Percentiles rank a stretch among this genome's conserved stretches.
Conservation (phyloP, 140 eudicot genomes). For the Oenanthe javanica region DNA sequence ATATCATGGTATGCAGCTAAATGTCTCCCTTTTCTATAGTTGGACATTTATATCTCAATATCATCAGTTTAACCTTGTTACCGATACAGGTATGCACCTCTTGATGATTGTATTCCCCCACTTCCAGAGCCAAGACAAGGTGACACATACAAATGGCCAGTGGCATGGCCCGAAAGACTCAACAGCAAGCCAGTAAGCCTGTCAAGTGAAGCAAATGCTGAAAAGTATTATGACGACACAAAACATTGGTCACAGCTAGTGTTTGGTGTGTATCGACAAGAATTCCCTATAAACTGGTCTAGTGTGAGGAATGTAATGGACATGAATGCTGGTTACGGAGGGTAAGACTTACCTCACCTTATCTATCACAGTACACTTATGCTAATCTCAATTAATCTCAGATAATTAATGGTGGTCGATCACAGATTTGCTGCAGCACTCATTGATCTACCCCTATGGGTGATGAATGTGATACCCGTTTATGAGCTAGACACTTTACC, state of each 20-base stretch:
- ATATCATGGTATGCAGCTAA: slow-evolving; percentile 57
- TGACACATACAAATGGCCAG: slow-evolving; percentile 54
- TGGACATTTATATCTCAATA: slow-evolving; percentile 2
- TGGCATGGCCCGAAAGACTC: slow-evolving; percentile 86
- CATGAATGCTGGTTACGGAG: slow-evolving; percentile 97
- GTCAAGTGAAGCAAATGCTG: slow-evolving; percentile 38
- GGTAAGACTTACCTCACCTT: slow-evolving; percentile 30
- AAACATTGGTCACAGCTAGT: slow-evolving; percentile 73
- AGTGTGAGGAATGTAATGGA: slow-evolving; percentile 88
- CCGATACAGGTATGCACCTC: slow-evolving; percentile 63
- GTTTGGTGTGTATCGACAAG: slow-evolving; percentile 49
- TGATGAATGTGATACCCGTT: slow-evolving; percentile 82
- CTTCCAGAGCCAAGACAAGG: slow-evolving; percentile 30
- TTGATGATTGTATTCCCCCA: slow-evolving; percentile 60
- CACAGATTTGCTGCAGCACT: slow-evolving; percentile 90
- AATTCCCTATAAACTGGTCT: slow-evolving; percentile 68
- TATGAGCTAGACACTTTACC: slow-evolving; percentile 67
- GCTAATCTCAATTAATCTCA: neutral
- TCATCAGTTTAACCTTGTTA: neutral
- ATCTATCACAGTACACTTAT: neutral
- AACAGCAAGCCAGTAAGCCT: slow-evolving; percentile 52
- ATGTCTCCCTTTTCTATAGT: neutral
- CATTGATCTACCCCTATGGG: slow-evolving; percentile 73
- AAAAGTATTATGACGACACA: slow-evolving; percentile 53
- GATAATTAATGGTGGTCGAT: neutral